Evolutionary conservation across 495 filamentous ascomycete genomes (phyloP).

Genomic region (Aspergillus wentii): DNA sequence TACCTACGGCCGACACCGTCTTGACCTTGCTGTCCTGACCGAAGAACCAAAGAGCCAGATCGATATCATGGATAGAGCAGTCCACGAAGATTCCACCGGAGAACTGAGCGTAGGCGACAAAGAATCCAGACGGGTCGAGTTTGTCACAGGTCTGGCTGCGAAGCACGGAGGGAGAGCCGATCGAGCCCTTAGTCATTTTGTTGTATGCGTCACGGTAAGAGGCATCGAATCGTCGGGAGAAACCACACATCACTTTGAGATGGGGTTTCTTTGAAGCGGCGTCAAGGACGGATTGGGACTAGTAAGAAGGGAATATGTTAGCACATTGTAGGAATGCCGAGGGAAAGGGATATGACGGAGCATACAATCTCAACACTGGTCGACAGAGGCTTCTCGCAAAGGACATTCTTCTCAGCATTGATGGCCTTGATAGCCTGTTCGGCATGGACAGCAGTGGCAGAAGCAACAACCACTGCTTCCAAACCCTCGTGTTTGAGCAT

Average conservation of each 20-base stretch:
- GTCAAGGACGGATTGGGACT: slow-evolving; percentile 50
- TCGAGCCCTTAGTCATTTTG: slow-evolving; percentile 41
- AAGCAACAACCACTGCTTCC: slow-evolving; percentile 47
- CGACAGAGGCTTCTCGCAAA: slow-evolving; percentile 52
- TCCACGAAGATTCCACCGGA: slow-evolving; percentile 60
- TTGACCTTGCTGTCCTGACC: slow-evolving; percentile 45
- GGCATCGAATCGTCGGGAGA: slow-evolving; percentile 53
- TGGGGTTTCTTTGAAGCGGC: slow-evolving; percentile 44
- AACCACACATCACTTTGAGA: slow-evolving; percentile 57
- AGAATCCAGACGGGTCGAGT: slow-evolving; percentile 51
- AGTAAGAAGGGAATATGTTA: background rate
- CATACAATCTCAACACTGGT: slow-evolving; percentile 49
- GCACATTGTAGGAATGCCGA: background rate
- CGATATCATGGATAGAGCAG: slow-evolving; percentile 55
- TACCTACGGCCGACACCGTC: slow-evolving; percentile 47
- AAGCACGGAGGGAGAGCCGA: slow-evolving; percentile 47
- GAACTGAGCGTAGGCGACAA: slow-evolving; percentile 51
- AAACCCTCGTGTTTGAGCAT: slow-evolving; percentile 53
- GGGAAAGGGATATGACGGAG: background rate
- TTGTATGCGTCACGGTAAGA: slow-evolving; percentile 48
- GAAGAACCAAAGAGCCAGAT: slow-evolving; percentile 55
- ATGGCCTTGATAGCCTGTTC: slow-evolving; percentile 55
- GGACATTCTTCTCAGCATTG: slow-evolving; percentile 45
- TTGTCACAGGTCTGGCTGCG: slow-evolving; percentile 56
- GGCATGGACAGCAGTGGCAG: slow-evolving; percentile 51